Percentiles rank a stretch among this genome's conserved stretches.
phyloP scores from a whole-genome alignment of 176 grass and related monocot genomes.

The maize (Zea mays) region Zm-B73-REFERENCE-NAM-5.0 NC_050098.1:156073001-156073500 shows the following conservation, averaged over 20 bases:
- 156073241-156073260: neutral
- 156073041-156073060: neutral
- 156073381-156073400: too few relatives aligned
- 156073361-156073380: neutral
- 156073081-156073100: too few relatives aligned
- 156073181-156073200: neutral
- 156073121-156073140: conserved; percentile 36
- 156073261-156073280: conserved; percentile 1
- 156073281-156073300: conserved; percentile 11
- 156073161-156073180: conserved; percentile 27
- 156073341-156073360: conserved; percentile 19
- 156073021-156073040: too few relatives aligned
- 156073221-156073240: conserved; percentile 18
- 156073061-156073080: conserved; percentile 5
- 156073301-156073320: conserved; percentile 23
- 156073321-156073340: conserved; percentile 23
- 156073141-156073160: conserved; percentile 18
- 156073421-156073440: conserved; percentile 19
- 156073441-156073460: conserved; percentile 39
- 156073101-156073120: too few relatives aligned
- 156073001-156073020: too few relatives aligned
- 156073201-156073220: neutral
- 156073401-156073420: neutral
- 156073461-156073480: conserved; percentile 46
- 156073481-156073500: conserved; percentile 26